These are phyloP conservation scores for Schizonepeta tenuifolia DNA, from an alignment of 257 asterid genomes.

Conservation along the genomic window DNA sequence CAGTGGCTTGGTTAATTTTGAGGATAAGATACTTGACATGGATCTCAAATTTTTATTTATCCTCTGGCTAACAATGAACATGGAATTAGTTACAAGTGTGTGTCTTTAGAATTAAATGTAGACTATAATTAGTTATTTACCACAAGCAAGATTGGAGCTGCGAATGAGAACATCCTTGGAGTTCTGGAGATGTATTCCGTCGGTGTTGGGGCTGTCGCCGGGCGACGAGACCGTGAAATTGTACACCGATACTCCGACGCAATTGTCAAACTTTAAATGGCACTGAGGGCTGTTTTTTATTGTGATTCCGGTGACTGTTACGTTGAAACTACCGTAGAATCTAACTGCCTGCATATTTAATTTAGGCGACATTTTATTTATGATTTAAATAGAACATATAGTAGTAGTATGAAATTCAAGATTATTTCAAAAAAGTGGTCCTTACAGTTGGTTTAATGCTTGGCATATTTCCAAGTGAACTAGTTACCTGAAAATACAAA, in stretches of 20 bases:
- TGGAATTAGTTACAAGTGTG: too few relatives aligned
- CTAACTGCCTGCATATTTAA: slow-evolving; percentile 64
- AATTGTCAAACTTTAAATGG: slow-evolving; percentile 84
- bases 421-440: slow-evolving; percentile 9
- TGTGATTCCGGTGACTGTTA: slow-evolving; percentile 77
- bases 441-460: slow-evolving; percentile 85
- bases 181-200: slow-evolving; percentile 91
- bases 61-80: neutral
- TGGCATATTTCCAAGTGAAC: slow-evolving; percentile 71
- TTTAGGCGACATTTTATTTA: too few relatives aligned
- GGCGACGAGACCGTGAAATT: slow-evolving; percentile 73
- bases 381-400: too few relatives aligned
- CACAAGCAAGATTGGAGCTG: slow-evolving; percentile 69
- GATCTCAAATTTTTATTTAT: slow-evolving; percentile 23
- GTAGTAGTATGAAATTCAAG: neutral
- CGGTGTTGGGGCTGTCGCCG: slow-evolving; percentile 91
- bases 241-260: slow-evolving; percentile 76
- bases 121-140: slow-evolving; percentile 42
- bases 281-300: slow-evolving; percentile 83
- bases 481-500: slow-evolving; percentile 51
- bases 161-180: slow-evolving; percentile 82
- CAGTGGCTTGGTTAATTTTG: slow-evolving; percentile 23
- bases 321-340: slow-evolving; percentile 84
- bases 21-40: slow-evolving; percentile 41
- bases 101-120: too few relatives aligned